Base-by-base conservation (phyloP, 148 eudicot species). In the Fallopia convolvulus region DNA sequence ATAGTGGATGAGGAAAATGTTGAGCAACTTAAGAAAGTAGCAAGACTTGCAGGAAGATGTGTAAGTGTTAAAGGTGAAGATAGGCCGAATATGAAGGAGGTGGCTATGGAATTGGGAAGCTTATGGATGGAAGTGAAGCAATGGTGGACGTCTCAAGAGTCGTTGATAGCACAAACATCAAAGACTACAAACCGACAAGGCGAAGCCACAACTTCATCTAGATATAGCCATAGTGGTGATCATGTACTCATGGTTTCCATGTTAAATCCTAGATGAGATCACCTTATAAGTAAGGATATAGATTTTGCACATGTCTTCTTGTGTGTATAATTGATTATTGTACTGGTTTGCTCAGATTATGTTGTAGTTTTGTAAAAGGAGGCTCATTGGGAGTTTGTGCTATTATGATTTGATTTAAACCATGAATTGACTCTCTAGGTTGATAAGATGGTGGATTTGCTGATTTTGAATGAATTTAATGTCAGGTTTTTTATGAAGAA, bases 31-130 rank as follows among this genome's bases (percentile, higher is more conserved):
- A 65, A 65, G 15, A 26, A 3, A 8, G 71, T 65, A 10, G 23
- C 15, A 2, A 36, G 12, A 8, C 8, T 65, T 3, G 39, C 39
- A 26, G 39, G 39, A 2, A 20, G 15, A 6, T 30, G 39, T 65
- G 36, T 86, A 61, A 56, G 39, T 65, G 71, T 65, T 6, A 65
- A 26, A 65, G 71, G 40, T 3, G 71, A 65, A 0, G 71, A 65
- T 10, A 26, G 71, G 71, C 71, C 71, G 5, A 65, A 10, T 23
- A 65, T 65, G 71, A 36, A 65, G 32, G 71, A 65, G 39, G 71
- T 65, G 32, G 40, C 71, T 26, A 36, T 65, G 39, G 39, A 26
- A 9, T 14, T 65, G 3, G 39, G 39, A 65, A 20, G 71, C 33
- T 14, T 65, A 26, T 23, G 71, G 71, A 36, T 65, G 12, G 71